Conservation (phyloP, 495 filamentous ascomycete genomes). For the Penicillium ochrochloron region DNA sequence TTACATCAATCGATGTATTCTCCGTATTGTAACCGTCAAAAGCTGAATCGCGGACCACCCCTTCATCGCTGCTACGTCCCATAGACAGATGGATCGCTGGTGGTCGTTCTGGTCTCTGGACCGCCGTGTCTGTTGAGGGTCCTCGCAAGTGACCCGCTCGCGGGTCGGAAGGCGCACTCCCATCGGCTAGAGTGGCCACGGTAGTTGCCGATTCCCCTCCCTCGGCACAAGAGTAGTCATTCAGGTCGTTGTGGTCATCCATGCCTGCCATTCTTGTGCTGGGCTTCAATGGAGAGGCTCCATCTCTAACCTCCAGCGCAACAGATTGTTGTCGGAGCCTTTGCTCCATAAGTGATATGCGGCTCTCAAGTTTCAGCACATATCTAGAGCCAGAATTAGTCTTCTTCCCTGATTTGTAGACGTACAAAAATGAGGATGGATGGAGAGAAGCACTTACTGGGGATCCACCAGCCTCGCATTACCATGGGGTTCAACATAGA, state of each 20-base stretch:
- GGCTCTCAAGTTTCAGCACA: background rate
- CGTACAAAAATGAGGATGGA: background rate
- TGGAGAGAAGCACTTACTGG: background rate
- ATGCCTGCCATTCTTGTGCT: background rate
- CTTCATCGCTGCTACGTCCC: background rate
- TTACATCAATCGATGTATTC: background rate
- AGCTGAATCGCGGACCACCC: background rate
- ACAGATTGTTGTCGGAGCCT: background rate
- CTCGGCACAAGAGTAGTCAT: background rate
- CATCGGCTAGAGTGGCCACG: background rate
- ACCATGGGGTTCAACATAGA: background rate
- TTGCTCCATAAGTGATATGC: background rate
- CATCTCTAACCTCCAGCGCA: background rate
- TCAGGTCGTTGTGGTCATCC: background rate
- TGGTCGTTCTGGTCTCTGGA: background rate
- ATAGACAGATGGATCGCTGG: background rate
- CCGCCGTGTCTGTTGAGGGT: background rate
- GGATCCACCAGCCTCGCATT: background rate
- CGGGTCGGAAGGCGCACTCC: background rate
- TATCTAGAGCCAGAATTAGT: background rate
- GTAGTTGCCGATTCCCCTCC: background rate
- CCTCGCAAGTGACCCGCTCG: background rate
- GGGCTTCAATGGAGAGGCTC: background rate
- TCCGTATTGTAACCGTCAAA: background rate
- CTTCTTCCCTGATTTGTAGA: background rate